These are phyloP conservation scores for Zoysia pacifica DNA, from an alignment of 176 grass and related monocot species.

Conservation along the genomic window DNA sequence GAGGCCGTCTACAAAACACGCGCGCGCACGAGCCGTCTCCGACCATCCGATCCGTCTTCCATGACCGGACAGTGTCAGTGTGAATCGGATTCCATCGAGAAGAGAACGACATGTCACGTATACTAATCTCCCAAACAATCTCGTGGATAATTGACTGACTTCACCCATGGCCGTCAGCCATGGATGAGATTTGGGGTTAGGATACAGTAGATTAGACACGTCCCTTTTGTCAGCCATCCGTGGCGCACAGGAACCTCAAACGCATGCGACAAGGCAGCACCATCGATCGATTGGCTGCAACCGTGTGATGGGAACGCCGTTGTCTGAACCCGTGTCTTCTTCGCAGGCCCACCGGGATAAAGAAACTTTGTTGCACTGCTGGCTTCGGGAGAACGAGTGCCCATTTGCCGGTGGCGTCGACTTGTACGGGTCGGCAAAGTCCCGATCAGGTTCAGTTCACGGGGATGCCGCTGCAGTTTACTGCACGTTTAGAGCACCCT, in stretches of 20 bases:
- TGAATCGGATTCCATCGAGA: background rate
- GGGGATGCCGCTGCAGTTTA: background rate
- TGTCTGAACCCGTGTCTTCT: background rate
- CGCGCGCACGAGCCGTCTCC: background rate
- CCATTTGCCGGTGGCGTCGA: background rate
- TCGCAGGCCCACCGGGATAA: background rate
- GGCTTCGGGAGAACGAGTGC: too few species aligned
- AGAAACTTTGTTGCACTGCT: background rate
- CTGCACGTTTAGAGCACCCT: background rate
- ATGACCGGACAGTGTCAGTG: background rate
- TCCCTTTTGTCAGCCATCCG: slow-evolving; percentile 1
- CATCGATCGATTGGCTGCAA: slow-evolving; percentile 23
- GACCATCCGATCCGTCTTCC: slow-evolving; percentile 9
- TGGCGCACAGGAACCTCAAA: background rate
- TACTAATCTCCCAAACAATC: background rate
- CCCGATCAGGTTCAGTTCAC: background rate
- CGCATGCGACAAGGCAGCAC: slow-evolving; percentile 1
- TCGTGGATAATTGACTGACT: background rate
- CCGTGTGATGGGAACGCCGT: background rate
- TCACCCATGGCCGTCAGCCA: background rate
- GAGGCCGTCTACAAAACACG: slow-evolving; percentile 1
- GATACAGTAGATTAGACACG: background rate
- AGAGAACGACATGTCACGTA: background rate
- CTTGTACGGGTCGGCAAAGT: background rate
- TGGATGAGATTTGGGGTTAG: background rate